Evolutionary conservation across 768 basidiomycete genomes (phyloP), one percentile per base, ranked within the genome.

Genomic region (Dacryopinax spathularia): DNA sequence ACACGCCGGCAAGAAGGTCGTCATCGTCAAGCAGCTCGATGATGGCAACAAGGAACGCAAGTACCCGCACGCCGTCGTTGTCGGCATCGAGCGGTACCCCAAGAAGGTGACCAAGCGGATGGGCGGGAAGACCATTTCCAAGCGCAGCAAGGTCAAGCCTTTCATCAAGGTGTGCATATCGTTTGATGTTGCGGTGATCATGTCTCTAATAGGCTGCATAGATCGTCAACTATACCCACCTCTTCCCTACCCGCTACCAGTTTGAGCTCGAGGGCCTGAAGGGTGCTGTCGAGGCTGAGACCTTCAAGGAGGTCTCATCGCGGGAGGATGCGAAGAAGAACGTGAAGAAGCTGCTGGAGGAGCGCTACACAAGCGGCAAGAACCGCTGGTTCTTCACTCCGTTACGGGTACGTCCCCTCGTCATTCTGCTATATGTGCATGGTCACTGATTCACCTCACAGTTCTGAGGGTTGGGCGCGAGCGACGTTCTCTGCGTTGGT

Each of bases 1-100:
- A 75, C 96, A 97, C 76, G 96, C 96, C 69, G 96, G 96, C 74
- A 92, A 91, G 82, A 99, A 99, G 82, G 95, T 97, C 69, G 95
- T 99, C 66, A 89, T 98, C 69, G 92, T 99, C 78, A 96, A 94
- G 79, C 95, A 97, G 77, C 75, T 86, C 67, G 96, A 99, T 74
- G 96, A 98, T 75, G 94, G 94, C 39, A 91, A 88, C 70, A 97
- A 97, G 79, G 91, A 93, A 70, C 83, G 91, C 67, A 91, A 87
- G 63, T 99, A 96, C 80, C 90, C 95, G 68, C 93, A 99, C 75
- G 96, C 96, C 70, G 87, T 99, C 73, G 95, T 98, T 73, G 96
- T 93, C 65, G 96, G 96, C 69, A 84, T 99, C 74, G 95, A 99
- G 81, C 85, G 93, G 69, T 97, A 96, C 85, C 96, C 96, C 18